Evolutionary conservation across 768 basidiomycete genomes (phyloP).

Genomic region (Leccinum subtestaceum): DNA sequence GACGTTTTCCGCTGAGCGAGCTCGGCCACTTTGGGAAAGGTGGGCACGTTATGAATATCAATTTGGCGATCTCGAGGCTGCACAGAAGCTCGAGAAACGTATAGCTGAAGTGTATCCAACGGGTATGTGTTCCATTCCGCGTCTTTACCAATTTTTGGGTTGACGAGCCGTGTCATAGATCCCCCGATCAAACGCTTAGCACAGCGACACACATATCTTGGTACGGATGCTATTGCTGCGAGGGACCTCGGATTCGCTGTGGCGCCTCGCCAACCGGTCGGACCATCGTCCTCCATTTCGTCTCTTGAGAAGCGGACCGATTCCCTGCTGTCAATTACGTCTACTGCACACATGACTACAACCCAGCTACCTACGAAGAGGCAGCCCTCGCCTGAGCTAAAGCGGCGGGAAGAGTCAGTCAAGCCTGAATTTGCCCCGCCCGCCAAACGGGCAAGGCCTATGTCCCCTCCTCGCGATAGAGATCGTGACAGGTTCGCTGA

Average conservation of each 20-base stretch:
- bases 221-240: slow-evolving; percentile 84
- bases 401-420: slow-evolving; percentile 42
- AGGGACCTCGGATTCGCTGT: slow-evolving; percentile 83
- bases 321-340: slow-evolving; percentile 33
- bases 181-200: slow-evolving; percentile 90
- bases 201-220: slow-evolving; percentile 68
- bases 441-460: slow-evolving; percentile 43
- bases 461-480: slow-evolving; percentile 48
- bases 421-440: slow-evolving; percentile 40
- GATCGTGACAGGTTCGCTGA: slow-evolving; percentile 45
- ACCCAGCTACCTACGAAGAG: slow-evolving; percentile 27
- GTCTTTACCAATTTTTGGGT: not conserved
- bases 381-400: slow-evolving; percentile 34
- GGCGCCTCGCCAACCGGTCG: slow-evolving; percentile 32
- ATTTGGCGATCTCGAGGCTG: slow-evolving; percentile 87
- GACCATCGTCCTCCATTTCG: slow-evolving; percentile 16
- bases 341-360: slow-evolving; percentile 26
- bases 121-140: slow-evolving; percentile 44
- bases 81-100: slow-evolving; percentile 85
- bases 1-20: slow-evolving; percentile 73
- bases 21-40: slow-evolving; percentile 88
- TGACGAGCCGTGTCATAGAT: slow-evolving; percentile 46
- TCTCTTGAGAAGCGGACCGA: slow-evolving; percentile 37
- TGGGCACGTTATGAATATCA: slow-evolving; percentile 96
- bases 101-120: slow-evolving; percentile 85